Evolutionary conservation across 257 asterid species (phyloP), one percentile per base, ranked within the genome.

Genomic region (Vinca minor): DNA sequence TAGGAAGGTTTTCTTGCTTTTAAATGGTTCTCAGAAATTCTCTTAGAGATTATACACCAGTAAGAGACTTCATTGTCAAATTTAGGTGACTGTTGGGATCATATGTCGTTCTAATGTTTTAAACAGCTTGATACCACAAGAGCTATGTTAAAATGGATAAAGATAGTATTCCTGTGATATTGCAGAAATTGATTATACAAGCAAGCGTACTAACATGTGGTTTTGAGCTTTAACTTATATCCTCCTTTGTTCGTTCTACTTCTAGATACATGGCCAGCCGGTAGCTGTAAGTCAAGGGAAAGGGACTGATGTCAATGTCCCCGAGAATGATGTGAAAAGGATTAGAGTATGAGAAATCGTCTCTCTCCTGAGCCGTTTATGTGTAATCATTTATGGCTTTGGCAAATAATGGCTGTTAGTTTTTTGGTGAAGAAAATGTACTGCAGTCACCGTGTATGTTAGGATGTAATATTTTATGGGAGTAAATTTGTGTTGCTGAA

Each of bases 291-390:
- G 57, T 12, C 78, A 81, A 0, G 81, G 75, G 69, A 80, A 64
- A 17, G 81, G 84, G 18, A 70, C 57, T 9, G 95, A 90, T 29
- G 77, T 72, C 17, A 79, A 59, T 61, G 97, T 90, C 72, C 97
- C 97, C 3, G 96, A 87, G 56, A 79, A 13, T 28, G 97, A 90
- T 31, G 87, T 82, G 66, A 90, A 90, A 70, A 74, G 95, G 81
- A 78, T 85, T 39, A 77, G 81, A 68, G 65, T 75, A 35, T 89
- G 89, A 86, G n/a, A n/a, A n/a, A 63, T 13, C 28, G 29, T 34
- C 31, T 25, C 42, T 5, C 6, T 17, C 21, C 31, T 21, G 12
- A 38, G 3, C 9, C n/a, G 7, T 59, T 52, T 54, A 6, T 21
- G 44, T 13, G 4, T 10, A 55, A 11, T 38, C 65, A 20, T 39